A percentile compares a stretch with the other conserved stretches of the same genome.
Conservation (phyloP, 2,329 filamentous ascomycete species). For the Elsinoe necatrix region DNA sequence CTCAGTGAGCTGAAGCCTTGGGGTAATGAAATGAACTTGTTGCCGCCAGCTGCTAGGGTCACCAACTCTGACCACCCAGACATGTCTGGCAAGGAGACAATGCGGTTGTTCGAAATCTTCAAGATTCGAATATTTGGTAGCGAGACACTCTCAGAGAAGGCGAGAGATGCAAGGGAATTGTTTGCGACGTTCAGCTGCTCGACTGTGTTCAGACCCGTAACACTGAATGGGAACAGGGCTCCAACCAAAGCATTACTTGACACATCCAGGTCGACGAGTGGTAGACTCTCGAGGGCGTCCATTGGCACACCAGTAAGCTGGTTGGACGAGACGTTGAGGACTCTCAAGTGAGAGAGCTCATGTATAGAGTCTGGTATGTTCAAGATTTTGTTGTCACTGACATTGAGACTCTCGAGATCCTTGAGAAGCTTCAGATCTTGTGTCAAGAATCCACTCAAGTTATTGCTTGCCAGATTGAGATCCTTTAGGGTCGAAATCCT, state of each 20-base stretch:
- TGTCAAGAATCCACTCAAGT: conserved; percentile 60
- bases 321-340: conserved; percentile 75
- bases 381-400: conserved; percentile 72
- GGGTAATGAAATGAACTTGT: conserved; percentile 68
- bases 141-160: conserved; percentile 43
- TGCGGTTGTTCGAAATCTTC: conserved; percentile 70
- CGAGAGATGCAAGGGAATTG: conserved; percentile 58
- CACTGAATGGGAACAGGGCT: conserved; percentile 56
- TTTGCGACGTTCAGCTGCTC: conserved; percentile 69
- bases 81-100: conserved; percentile 65
- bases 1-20: conserved; percentile 61
- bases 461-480: conserved; percentile 72
- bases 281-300: conserved; percentile 56
- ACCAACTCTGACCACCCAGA: conserved; percentile 64
- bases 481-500: conserved; percentile 68
- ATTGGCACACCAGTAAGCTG: conserved; percentile 63
- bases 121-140: conserved; percentile 67
- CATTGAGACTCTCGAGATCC: conserved; percentile 69
- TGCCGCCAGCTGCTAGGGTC: conserved; percentile 71
- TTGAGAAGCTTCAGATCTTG: conserved; percentile 54
- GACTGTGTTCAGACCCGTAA: conserved; percentile 46
- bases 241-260: conserved; percentile 72
- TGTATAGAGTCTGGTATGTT: conserved; percentile 59
- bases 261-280: conserved; percentile 63
- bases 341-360: conserved; percentile 60